These are phyloP conservation scores for Xerocomellus chrysenteron DNA, from an alignment of 768 basidiomycete genomes.

Conservation along the genomic window DNA sequence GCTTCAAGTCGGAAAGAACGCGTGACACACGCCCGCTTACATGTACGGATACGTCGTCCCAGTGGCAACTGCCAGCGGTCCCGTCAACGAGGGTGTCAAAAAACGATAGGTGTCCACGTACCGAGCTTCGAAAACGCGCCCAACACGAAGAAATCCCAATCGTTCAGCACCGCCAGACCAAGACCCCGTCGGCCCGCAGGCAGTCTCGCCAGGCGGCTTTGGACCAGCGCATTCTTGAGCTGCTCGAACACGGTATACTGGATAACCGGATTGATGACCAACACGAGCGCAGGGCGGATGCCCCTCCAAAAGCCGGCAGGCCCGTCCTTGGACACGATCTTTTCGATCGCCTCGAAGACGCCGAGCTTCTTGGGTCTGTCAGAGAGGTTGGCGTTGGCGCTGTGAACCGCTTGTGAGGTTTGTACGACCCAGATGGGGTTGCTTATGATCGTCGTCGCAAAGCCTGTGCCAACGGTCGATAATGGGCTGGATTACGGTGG, in stretches of 20 bases:
- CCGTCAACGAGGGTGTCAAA: neutral
- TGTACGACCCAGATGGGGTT: constrained; percentile 99
- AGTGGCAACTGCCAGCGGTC: constrained; percentile 41
- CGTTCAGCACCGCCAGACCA: constrained; percentile 57
- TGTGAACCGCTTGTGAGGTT: constrained; percentile 79
- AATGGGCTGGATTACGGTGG: neutral
- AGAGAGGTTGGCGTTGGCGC: constrained; percentile 37
- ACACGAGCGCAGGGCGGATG: constrained; percentile 86
- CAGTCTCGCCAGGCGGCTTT: constrained; percentile 55
- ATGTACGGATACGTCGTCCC: constrained; percentile 72
- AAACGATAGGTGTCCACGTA: constrained; percentile 30
- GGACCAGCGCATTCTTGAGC: constrained; percentile 80
- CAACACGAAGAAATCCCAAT: constrained; percentile 92
- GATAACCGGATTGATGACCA: constrained; percentile 93
- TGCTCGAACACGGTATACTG: constrained; percentile 95
- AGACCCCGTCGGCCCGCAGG: constrained; percentile 45
- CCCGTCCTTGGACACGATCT: constrained; percentile 74
- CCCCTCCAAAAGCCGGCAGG: constrained; percentile 85
- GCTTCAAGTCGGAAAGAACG: neutral
- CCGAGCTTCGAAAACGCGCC: constrained; percentile 91
- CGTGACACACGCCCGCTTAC: constrained; percentile 36
- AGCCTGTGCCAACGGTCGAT: constrained; percentile 48
- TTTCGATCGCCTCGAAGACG: constrained; percentile 62
- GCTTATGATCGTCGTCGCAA: constrained; percentile 82
- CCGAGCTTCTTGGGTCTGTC: constrained; percentile 56